These are phyloP conservation scores for Coniochaeta ligniaria DNA, from an alignment of 2,329 filamentous ascomycete species.

Conservation along the genomic window DNA sequence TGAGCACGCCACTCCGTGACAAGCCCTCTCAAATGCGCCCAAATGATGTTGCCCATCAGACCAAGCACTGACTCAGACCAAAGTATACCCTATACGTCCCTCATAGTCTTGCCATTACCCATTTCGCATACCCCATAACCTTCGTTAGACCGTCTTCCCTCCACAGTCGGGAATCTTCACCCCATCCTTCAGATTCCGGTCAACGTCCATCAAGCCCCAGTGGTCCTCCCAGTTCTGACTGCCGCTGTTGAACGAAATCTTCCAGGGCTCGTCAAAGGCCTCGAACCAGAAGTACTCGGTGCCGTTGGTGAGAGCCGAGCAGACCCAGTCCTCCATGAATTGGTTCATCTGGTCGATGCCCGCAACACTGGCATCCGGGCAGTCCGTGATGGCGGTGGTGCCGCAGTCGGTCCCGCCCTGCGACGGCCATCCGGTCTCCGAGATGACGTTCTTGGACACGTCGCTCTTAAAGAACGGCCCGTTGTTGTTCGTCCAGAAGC, in stretches of 20 bases:
- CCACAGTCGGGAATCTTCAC: conserved; percentile 82
- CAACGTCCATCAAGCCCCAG: conserved; percentile 85
- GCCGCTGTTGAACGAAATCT: conserved; percentile 62
- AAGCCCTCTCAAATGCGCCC: background rate
- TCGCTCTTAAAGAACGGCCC: conserved; percentile 57
- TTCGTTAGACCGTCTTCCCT: conserved; percentile 52
- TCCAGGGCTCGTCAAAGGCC: conserved; percentile 96
- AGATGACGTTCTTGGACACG: conserved; percentile 66
- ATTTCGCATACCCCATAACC: background rate
- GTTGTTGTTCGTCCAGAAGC: conserved; percentile 72
- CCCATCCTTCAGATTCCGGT: conserved; percentile 76
- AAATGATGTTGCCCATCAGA: background rate
- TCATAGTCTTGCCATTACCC: background rate
- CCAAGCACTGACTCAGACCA: background rate
- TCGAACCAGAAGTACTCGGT: conserved; percentile 98
- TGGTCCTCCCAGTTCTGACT: conserved; percentile 85
- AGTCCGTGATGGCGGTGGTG: conserved; percentile 38
- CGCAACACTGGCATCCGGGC: conserved; percentile 64
- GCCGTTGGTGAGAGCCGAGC: conserved; percentile 67
- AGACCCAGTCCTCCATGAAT: conserved; percentile 85
- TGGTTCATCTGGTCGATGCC: conserved; percentile 73
- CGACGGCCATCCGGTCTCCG: conserved; percentile 88
- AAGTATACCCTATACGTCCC: background rate
- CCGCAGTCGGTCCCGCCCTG: conserved; percentile 76
- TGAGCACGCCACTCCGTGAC: background rate